These are phyloP conservation scores for Trypanosoma lewisi DNA, from an alignment of 208 protist species.

Conservation along the genomic window DNA sequence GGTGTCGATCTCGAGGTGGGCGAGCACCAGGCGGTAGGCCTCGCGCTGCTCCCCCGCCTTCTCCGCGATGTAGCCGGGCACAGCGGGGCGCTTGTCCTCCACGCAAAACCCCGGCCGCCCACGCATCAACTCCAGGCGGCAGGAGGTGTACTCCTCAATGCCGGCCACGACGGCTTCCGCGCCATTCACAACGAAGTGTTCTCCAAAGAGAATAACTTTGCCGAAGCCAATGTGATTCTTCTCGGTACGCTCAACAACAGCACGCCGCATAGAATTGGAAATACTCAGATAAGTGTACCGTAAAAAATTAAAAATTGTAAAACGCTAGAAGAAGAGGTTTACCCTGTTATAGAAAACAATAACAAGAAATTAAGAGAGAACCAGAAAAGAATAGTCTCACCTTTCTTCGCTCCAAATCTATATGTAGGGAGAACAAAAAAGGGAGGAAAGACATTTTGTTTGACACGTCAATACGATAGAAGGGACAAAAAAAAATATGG, in stretches of 20 bases:
- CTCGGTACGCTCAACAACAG: constrained; percentile 42
- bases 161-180: constrained; percentile 75
- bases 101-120: constrained; percentile 52
- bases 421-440: too few relatives aligned
- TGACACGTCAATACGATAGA: too few relatives aligned
- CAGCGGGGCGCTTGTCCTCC: constrained; percentile 70
- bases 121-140: constrained; percentile 35
- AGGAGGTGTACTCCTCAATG: constrained; percentile 80
- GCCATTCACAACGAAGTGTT: constrained; percentile 92
- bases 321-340: not conserved
- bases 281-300: too few relatives aligned
- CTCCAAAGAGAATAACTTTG: constrained; percentile 92
- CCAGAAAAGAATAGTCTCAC: too few relatives aligned
- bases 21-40: constrained; percentile 67
- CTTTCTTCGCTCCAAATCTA: too few relatives aligned
- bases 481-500: too few relatives aligned
- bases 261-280: constrained; percentile 23
- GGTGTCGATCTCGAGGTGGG: constrained; percentile 72
- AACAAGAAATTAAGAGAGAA: too few relatives aligned
- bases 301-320: too few relatives aligned
- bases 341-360: too few relatives aligned
- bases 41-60: constrained; percentile 80
- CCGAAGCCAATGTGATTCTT: constrained; percentile 70
- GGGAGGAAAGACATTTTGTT: too few relatives aligned
- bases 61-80: constrained; percentile 69